Evolutionary conservation across 441 rosid species (phyloP).

Genomic region (Populus hybrid): DNA sequence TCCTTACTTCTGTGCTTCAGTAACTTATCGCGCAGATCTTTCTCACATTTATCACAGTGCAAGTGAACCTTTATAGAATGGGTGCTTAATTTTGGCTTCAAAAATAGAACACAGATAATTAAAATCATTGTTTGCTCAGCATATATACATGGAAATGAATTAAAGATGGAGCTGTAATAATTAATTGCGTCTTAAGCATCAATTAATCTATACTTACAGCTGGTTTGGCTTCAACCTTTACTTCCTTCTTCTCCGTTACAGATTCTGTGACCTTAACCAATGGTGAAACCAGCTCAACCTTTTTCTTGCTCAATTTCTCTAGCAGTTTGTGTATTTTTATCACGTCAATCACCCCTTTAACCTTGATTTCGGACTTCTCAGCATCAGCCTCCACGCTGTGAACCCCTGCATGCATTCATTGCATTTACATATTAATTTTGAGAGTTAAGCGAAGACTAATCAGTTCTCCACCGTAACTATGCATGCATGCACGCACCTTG

Average conservation of each 20-base stretch:
- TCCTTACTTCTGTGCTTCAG: conserved; percentile 53
- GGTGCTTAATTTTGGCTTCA: conserved; percentile 41
- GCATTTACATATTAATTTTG: no score
- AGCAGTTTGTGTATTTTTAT: conserved; percentile 53
- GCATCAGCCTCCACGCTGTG: conserved; percentile 49
- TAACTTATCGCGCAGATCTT: conserved; percentile 51
- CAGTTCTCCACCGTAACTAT: background rate
- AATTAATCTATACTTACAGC: conserved; percentile 25
- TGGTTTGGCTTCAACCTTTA: conserved; percentile 32
- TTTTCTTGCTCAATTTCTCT: conserved; percentile 58
- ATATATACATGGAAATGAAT: background rate
- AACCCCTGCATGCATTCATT: conserved; percentile 40
- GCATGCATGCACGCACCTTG: conserved; percentile 31
- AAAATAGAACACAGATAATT: background rate
- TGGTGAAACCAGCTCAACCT: conserved; percentile 64
- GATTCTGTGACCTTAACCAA: conserved; percentile 31
- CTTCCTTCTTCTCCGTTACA: conserved; percentile 24
- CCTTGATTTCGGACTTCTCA: conserved; percentile 67
- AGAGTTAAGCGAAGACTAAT: no score
- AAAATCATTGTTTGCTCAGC: background rate
- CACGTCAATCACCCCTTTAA: conserved; percentile 58
- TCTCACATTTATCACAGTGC: conserved; percentile 70
- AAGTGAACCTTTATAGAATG: conserved; percentile 55
- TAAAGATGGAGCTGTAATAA: background rate
- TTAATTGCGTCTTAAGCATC: background rate